Conservation (phyloP, 306 rosid genomes). For the Cucumis hystrix region DNA sequence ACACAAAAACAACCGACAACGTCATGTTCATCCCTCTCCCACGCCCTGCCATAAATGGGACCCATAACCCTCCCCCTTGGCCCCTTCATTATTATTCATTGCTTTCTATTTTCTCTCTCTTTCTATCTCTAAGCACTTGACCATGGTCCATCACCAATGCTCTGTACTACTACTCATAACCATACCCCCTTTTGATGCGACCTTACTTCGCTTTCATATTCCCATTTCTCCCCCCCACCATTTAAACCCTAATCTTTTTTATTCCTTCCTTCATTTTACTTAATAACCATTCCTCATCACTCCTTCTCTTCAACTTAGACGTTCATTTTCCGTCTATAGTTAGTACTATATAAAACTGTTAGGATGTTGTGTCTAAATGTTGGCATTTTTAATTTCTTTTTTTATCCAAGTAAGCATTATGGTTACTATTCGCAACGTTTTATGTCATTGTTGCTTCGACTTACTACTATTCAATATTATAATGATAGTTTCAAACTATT, state of each 20-base stretch:
- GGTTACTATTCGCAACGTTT: too few relatives aligned
- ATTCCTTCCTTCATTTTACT: not conserved
- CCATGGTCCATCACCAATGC: slow-evolving; percentile 7
- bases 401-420: too few relatives aligned
- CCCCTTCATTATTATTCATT: slow-evolving; percentile 32
- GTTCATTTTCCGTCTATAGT: too few relatives aligned
- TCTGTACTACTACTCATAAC: slow-evolving; percentile 3
- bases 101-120: not conserved
- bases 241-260: slow-evolving; percentile 9
- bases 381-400: too few relatives aligned
- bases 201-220: not conserved
- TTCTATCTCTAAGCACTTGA: not conserved
- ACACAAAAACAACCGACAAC: slow-evolving; percentile 49
- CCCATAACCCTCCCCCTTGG: slow-evolving; percentile 12
- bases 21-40: slow-evolving; percentile 58
- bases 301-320: too few relatives aligned
- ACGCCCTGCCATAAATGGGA: slow-evolving; percentile 50
- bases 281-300: too few relatives aligned
- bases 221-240: not conserved
- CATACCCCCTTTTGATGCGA: not conserved
- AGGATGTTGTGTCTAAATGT: too few relatives aligned
- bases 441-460: too few relatives aligned
- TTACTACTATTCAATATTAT: too few relatives aligned
- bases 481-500: too few relatives aligned
- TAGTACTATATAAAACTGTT: too few relatives aligned